Conservation (phyloP, 2,329 filamentous ascomycete species). For the Fusarium sp. region DNA sequence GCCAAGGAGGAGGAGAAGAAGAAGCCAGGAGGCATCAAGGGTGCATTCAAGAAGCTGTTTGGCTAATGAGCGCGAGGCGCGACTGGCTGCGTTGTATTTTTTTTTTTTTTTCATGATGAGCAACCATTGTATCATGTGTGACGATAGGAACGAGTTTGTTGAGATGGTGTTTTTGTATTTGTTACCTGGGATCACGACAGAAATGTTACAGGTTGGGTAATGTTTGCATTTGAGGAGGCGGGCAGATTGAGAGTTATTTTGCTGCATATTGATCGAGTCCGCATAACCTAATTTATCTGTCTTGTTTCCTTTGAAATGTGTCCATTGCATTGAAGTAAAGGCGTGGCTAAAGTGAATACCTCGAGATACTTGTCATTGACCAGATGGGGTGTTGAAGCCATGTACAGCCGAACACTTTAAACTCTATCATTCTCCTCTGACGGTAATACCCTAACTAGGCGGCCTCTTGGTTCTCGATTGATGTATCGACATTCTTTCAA, state of each 20-base stretch:
- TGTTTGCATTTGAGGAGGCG: neutral
- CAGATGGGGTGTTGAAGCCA: neutral
- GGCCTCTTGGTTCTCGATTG: neutral
- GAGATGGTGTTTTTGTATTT: slow-evolving; percentile 13
- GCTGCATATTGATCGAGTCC: neutral
- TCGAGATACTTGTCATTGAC: neutral
- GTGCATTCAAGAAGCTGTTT: slow-evolving; percentile 48
- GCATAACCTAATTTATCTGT: neutral
- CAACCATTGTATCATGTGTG: slow-evolving; percentile 37
- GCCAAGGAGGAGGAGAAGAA: slow-evolving; percentile 49
- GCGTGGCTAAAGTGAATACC: neutral
- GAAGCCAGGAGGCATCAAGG: slow-evolving; percentile 47
- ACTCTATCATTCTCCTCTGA: neutral
- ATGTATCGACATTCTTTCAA: neutral
- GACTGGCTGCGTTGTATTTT: neutral
- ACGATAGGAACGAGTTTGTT: slow-evolving; percentile 36
- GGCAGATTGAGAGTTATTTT: neutral
- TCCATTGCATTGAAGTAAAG: neutral
- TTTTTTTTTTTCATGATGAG: slow-evolving; percentile 40
- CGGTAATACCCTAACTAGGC: neutral
- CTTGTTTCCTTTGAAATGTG: neutral
- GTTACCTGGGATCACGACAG: slow-evolving; percentile 29
- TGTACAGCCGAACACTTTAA: neutral
- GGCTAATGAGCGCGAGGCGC: slow-evolving; percentile 30
- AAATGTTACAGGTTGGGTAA: slow-evolving; percentile 1